phyloP scores from a whole-genome alignment of 768 basidiomycete genomes.

The Psilocybe cubensis region DNA sequence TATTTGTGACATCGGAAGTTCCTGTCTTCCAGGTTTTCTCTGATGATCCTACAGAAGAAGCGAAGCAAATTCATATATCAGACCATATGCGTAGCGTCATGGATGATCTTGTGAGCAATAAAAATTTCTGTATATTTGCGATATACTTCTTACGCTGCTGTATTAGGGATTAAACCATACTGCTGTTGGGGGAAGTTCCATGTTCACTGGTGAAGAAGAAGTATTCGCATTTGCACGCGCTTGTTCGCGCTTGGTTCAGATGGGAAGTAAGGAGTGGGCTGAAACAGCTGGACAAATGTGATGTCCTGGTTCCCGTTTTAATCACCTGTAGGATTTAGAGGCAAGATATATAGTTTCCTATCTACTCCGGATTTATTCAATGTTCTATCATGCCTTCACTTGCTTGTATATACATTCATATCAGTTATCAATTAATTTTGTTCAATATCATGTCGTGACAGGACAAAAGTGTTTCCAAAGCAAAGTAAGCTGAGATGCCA shows the following conservation, averaged over 20 bases:
- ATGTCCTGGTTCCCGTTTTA: not conserved
- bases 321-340: not conserved
- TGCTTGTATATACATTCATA: not conserved
- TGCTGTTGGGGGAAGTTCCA: slow-evolving; percentile 78
- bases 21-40: slow-evolving; percentile 92
- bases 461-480: too few species aligned
- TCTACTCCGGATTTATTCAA: not conserved
- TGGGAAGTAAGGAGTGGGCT: slow-evolving; percentile 90
- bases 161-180: slow-evolving; percentile 79
- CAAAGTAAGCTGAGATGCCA: too few species aligned
- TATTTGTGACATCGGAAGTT: slow-evolving; percentile 92
- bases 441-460: not conserved
- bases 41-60: slow-evolving; percentile 51
- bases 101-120: slow-evolving; percentile 82
- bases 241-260: slow-evolving; percentile 83
- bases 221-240: slow-evolving; percentile 96
- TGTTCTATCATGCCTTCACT: not conserved
- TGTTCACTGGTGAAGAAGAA: slow-evolving; percentile 97
- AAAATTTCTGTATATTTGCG: slow-evolving; percentile 8
- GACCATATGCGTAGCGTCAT: slow-evolving; percentile 93
- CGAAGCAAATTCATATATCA: slow-evolving; percentile 48
- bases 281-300: slow-evolving; percentile 45
- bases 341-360: not conserved
- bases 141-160: not conserved
- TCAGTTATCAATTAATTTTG: too few species aligned